Evolutionary conservation across 1,284 basidiomycete genomes (phyloP).

Genomic region (Fomitopsis pinicola): DNA sequence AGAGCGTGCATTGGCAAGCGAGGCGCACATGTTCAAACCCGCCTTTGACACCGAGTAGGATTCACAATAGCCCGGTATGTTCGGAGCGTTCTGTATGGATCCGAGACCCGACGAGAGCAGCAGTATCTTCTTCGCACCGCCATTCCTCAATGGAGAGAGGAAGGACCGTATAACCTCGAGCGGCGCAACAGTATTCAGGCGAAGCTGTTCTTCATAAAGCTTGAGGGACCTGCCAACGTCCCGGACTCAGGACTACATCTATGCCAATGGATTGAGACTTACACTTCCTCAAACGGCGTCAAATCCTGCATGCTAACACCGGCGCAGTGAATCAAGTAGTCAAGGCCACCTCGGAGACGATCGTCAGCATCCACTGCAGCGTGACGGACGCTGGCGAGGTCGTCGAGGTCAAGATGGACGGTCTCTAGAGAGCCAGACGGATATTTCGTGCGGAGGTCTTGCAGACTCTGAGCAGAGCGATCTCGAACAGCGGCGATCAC

Average conservation of each 20-base stretch:
- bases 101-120: background rate
- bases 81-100: background rate
- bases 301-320: background rate
- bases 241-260: background rate
- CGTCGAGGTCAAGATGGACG: background rate
- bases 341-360: background rate
- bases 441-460: background rate
- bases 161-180: background rate
- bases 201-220: background rate
- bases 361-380: background rate
- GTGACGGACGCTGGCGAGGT: background rate
- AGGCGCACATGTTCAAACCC: constrained; percentile 8
- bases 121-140: background rate
- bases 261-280: background rate
- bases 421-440: background rate
- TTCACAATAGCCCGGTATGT: background rate
- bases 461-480: background rate
- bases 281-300: background rate
- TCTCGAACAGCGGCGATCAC: background rate
- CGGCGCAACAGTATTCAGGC: background rate
- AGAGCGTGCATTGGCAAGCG: background rate
- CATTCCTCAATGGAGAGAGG: background rate
- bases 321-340: background rate
- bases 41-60: constrained; percentile 4
- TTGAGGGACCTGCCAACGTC: background rate